A percentile compares a stretch with the other conserved stretches of the same genome.
Conservation (phyloP, 2,329 filamentous ascomycete genomes). For the Leptographium radiaticola region DNA sequence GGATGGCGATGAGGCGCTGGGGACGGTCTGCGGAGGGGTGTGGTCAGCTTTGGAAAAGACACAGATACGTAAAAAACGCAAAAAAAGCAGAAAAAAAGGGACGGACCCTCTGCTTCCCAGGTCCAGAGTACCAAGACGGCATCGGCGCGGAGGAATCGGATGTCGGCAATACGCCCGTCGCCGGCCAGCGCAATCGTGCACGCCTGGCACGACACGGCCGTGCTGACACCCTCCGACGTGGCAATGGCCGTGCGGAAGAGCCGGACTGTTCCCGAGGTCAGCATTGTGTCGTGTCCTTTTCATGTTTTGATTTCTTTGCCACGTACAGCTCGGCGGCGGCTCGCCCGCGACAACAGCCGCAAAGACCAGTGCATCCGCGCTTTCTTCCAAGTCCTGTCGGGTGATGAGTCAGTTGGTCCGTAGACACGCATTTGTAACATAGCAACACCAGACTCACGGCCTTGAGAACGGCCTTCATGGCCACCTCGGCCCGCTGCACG, state of each 20-base stretch:
- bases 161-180: conserved; percentile 37
- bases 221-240: conserved; percentile 47
- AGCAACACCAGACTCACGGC: conserved; percentile 15
- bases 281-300: not conserved
- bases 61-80: too few relatives aligned
- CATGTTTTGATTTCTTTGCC: too few relatives aligned
- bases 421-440: not conserved
- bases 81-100: not conserved
- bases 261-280: conserved; percentile 28
- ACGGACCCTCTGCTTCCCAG: conserved; percentile 16
- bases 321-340: conserved; percentile 23
- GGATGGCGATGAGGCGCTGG: conserved; percentile 7
- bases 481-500: conserved; percentile 41
- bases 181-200: conserved; percentile 28
- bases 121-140: conserved; percentile 46
- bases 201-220: conserved; percentile 23
- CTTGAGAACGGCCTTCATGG: conserved; percentile 30
- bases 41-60: too few relatives aligned
- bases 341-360: conserved; percentile 14
- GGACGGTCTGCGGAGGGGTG: conserved; percentile 2
- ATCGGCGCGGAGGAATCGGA: conserved; percentile 54
- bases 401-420: not conserved
- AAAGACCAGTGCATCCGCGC: conserved; percentile 22
- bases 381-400: conserved; percentile 17
- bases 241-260: conserved; percentile 40